A percentile compares a stretch with the other conserved stretches of the same genome.
These are phyloP conservation scores for Ogataea nakhonphanomensis DNA, from an alignment of 805 yeast genomes.

Conservation along the genomic window DNA sequence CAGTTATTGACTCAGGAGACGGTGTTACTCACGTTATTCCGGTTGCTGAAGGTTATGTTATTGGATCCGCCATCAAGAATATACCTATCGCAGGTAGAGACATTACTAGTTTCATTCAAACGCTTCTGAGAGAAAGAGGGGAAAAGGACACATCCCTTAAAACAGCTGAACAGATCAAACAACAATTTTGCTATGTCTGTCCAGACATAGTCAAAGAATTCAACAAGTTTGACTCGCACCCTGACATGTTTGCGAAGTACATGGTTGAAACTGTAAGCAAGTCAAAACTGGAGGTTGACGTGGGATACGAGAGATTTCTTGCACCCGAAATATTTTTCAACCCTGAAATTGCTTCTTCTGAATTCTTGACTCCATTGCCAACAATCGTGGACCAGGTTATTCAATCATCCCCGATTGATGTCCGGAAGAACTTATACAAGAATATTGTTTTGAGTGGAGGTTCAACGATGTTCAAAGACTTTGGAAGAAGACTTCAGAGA, in stretches of 20 bases:
- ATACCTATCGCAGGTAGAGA: constrained; percentile 99
- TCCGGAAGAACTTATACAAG: constrained; percentile 91
- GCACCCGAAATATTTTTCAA: constrained; percentile 99
- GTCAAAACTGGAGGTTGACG: constrained; percentile 74
- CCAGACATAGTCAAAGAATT: constrained; percentile 98
- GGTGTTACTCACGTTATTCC: constrained; percentile 99
- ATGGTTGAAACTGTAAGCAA: constrained; percentile 74
- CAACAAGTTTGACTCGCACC: constrained; percentile 88
- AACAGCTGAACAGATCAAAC: constrained; percentile 96
- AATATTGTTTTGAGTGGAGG: constrained; percentile 97
- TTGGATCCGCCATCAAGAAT: constrained; percentile 95
- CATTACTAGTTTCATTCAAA: constrained; percentile 90
- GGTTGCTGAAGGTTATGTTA: constrained; percentile 98
- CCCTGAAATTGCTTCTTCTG: constrained; percentile 95
- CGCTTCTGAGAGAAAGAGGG: constrained; percentile 92
- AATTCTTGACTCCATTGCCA: constrained; percentile 93
- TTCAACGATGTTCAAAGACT: constrained; percentile 97
- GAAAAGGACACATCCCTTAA: constrained; percentile 89
- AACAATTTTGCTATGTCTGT: constrained; percentile 94
- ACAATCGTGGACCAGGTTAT: constrained; percentile 94
- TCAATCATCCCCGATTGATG: constrained; percentile 95
- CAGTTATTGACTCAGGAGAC: constrained; percentile 97
- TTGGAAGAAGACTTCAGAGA: constrained; percentile 95
- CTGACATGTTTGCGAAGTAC: constrained; percentile 91
- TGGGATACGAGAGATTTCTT: constrained; percentile 94